A percentile compares a stretch with the other conserved stretches of the same genome.
phyloP scores from a whole-genome alignment of 225 moss, liverwort and hornwort species.

The Physcomitrium patens region DNA sequence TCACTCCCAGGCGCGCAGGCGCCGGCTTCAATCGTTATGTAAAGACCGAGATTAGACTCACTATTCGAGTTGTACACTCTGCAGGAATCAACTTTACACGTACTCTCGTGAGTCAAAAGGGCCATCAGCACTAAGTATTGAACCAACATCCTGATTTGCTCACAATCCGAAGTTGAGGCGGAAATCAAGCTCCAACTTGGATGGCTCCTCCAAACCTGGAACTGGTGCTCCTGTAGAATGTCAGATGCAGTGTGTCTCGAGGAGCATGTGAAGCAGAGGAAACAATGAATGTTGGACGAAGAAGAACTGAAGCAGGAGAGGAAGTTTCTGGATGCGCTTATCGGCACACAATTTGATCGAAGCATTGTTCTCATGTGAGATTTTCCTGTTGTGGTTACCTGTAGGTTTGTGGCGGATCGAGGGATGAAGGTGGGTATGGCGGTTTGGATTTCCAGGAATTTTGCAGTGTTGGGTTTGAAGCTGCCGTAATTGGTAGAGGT shows the following conservation, averaged over 20 bases:
- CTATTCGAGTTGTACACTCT: too few species aligned
- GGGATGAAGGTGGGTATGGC: not conserved
- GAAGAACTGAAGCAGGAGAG: not conserved
- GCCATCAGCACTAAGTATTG: too few species aligned
- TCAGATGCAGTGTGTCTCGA: not conserved
- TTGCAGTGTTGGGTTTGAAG: not conserved
- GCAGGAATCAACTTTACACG: too few species aligned
- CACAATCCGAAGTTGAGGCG: conserved; percentile 12
- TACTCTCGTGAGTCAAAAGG: too few species aligned
- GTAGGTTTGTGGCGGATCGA: not conserved
- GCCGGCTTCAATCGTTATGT: too few species aligned
- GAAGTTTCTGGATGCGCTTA: too few species aligned
- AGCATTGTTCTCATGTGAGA: not conserved
- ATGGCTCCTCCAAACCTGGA: conserved; percentile 14
- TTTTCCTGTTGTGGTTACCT: not conserved
- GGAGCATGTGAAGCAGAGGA: not conserved
- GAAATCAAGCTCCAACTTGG: conserved; percentile 29
- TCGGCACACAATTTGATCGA: too few species aligned
- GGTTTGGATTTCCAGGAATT: not conserved
- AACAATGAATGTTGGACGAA: not conserved
- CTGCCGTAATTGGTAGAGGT: not conserved
- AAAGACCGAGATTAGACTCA: too few species aligned
- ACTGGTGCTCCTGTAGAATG: not conserved
- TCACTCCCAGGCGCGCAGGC: too few species aligned
- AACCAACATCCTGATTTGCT: too few species aligned